Conservation (phyloP, 2,329 filamentous ascomycete genomes). For the Alternaria gaisen region DNA sequence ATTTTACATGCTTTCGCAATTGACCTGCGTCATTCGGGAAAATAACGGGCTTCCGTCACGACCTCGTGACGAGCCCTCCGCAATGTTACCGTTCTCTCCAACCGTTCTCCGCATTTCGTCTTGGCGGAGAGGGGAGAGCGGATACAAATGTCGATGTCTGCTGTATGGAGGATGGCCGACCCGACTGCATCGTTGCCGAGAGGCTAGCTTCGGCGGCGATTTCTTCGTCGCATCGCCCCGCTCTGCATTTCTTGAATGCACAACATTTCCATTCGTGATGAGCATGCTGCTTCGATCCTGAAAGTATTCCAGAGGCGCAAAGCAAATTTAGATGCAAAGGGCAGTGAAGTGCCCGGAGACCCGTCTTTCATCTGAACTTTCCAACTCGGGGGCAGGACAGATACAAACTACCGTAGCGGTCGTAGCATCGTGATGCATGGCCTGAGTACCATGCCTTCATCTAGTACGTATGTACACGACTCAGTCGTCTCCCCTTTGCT, state of each 20-base stretch:
- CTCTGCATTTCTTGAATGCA: neutral
- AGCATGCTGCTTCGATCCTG: neutral
- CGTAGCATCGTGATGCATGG: neutral
- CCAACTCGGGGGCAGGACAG: too few species aligned
- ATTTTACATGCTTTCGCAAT: neutral
- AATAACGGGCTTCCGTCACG: neutral
- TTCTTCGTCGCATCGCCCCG: conserved; percentile 1
- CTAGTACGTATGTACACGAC: neutral
- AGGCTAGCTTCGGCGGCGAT: neutral
- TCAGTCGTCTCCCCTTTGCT: neutral
- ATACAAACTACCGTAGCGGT: neutral
- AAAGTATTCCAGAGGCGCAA: too few species aligned
- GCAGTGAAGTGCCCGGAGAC: too few species aligned
- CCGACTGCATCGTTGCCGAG: neutral
- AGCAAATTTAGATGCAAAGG: neutral
- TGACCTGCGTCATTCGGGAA: conserved; percentile 8
- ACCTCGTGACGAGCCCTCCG: conserved; percentile 23
- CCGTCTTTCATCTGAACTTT: neutral
- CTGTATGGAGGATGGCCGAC: neutral
- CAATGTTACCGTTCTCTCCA: conserved; percentile 13
- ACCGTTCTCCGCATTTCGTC: conserved; percentile 26
- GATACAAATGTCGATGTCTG: conserved; percentile 3
- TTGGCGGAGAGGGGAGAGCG: conserved; percentile 26
- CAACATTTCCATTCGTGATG: neutral
- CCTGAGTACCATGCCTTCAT: neutral